These are phyloP conservation scores for Ustilago esculenta DNA, from an alignment of 1,284 basidiomycete species.

Conservation along the genomic window DNA sequence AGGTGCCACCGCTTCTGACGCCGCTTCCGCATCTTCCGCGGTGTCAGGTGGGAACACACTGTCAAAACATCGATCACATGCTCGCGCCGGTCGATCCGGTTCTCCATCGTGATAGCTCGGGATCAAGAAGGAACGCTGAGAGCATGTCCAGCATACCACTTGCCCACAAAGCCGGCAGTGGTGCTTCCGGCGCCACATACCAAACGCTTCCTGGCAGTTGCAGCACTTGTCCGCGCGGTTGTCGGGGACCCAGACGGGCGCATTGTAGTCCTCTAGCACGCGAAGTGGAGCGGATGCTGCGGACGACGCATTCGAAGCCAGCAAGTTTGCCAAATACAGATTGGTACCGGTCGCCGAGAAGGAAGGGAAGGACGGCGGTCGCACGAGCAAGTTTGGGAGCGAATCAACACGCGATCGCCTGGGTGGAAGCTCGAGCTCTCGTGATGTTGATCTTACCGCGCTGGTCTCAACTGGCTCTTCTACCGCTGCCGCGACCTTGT, in stretches of 20 bases:
- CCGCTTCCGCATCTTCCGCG: slow-evolving; percentile 21
- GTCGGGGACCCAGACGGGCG: slow-evolving; percentile 92
- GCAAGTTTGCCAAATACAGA: slow-evolving; percentile 34
- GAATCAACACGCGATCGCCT: slow-evolving; percentile 37
- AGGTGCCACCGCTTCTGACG: neutral
- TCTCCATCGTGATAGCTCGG: slow-evolving; percentile 59
- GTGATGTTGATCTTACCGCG: slow-evolving; percentile 8
- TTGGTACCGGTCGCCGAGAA: slow-evolving; percentile 25
- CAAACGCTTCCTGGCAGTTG: slow-evolving; percentile 81
- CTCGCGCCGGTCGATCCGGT: slow-evolving; percentile 75
- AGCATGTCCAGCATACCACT: slow-evolving; percentile 82
- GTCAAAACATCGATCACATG: slow-evolving; percentile 86
- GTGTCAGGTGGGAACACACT: slow-evolving; percentile 74
- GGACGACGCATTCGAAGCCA: slow-evolving; percentile 16
- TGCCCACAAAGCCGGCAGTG: slow-evolving; percentile 89
- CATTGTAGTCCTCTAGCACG: slow-evolving; percentile 83
- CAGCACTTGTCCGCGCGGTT: slow-evolving; percentile 81
- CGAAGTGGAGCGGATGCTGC: slow-evolving; percentile 27
- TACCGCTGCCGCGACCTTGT: slow-evolving; percentile 10
- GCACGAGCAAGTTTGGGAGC: slow-evolving; percentile 39
- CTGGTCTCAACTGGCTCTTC: slow-evolving; percentile 16
- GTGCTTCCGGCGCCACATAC: slow-evolving; percentile 82
- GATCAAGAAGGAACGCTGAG: slow-evolving; percentile 63
- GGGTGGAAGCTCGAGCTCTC: slow-evolving; percentile 11
- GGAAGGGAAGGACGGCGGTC: slow-evolving; percentile 42